These are phyloP conservation scores for Tuber microsphaerosporum DNA, from an alignment of 495 filamentous ascomycete genomes.

Conservation along the genomic window DNA sequence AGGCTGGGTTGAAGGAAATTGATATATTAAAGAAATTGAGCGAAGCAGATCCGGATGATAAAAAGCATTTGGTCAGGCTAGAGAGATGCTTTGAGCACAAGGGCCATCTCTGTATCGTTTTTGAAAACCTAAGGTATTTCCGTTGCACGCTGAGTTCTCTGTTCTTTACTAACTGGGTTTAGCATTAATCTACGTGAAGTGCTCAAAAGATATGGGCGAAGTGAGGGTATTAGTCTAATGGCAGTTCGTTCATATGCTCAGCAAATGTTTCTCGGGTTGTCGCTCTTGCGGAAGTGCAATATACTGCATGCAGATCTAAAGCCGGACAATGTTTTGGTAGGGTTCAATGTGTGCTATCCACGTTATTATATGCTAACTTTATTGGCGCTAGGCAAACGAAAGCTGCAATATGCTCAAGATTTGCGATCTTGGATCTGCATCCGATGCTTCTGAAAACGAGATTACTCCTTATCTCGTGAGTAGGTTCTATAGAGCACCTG, in stretches of 20 bases:
- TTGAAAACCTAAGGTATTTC: conserved; percentile 68
- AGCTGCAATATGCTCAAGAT: conserved; percentile 79
- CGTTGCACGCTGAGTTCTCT: background rate
- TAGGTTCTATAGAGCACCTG: conserved; percentile 92
- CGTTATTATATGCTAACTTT: conserved; percentile 35
- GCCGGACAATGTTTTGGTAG: conserved; percentile 85
- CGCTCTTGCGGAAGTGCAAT: conserved; percentile 78
- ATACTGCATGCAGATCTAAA: conserved; percentile 94
- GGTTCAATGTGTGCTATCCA: background rate
- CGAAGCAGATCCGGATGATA: conserved; percentile 76
- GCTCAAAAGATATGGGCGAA: conserved; percentile 93
- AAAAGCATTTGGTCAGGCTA: conserved; percentile 84
- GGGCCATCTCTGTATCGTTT: conserved; percentile 89
- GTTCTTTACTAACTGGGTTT: conserved; percentile 21
- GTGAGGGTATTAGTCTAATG: conserved; percentile 78
- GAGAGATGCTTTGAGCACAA: conserved; percentile 88
- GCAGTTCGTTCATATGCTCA: conserved; percentile 83
- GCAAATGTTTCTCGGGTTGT: conserved; percentile 86
- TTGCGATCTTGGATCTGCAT: conserved; percentile 90
- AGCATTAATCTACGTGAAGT: conserved; percentile 89
- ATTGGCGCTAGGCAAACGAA: conserved; percentile 59
- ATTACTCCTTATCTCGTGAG: conserved; percentile 90
- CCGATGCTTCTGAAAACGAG: conserved; percentile 79
- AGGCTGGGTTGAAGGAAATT: conserved; percentile 91
- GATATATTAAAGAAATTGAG: conserved; percentile 78